Base-by-base conservation (phyloP, 2,329 filamentous ascomycete species). In the Dendrostoma leiphaemia region DNA sequence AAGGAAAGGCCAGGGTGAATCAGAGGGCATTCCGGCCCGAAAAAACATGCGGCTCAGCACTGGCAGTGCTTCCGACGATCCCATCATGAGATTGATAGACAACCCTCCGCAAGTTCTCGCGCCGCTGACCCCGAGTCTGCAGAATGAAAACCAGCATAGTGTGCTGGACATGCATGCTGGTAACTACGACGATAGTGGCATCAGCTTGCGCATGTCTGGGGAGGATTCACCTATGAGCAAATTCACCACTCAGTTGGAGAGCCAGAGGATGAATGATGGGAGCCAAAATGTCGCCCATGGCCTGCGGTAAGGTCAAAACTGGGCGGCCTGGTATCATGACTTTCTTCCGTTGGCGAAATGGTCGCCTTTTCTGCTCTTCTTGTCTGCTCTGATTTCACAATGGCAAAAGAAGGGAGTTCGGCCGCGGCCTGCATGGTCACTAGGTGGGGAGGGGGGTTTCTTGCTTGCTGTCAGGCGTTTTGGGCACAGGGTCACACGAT, bases 111-210 rank as follows among this genome's bases (percentile, higher is more conserved):
- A 77, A 52, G 66, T 75, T 44, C 67, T 71, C 13, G 78, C 80
- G 0, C 78, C 79, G 1, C 82, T 83, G 53, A 79, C 73, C 3
- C 62, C 69, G 5, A 68, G 73, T 2, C 70, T 76, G 3, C 65
- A 67, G 21, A 70, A 63, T 58, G 77, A 61, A 40, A 70, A 74
- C 60, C 74, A 71, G 62, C 71, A 81, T 64, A 73, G 74, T 58
- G 65, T 68, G 3, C 67, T 75, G 43, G 75, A 78, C 23, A 64
- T 74, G 54, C 77, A 78, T 54, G 71, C 73, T 38, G 62, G 62
- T 9, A 74, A 69, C 46, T 82, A 86, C 57, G 88, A 91, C 61
- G 88, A 91, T 61, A 91, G 88, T 63, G 88, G 86, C 1, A 91
- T 91, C 57, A 86, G 86, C 28, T 86, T 91, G 62, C 74, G 83